Conservation (phyloP, 768 basidiomycete species). For the Collybia sordida region DNA sequence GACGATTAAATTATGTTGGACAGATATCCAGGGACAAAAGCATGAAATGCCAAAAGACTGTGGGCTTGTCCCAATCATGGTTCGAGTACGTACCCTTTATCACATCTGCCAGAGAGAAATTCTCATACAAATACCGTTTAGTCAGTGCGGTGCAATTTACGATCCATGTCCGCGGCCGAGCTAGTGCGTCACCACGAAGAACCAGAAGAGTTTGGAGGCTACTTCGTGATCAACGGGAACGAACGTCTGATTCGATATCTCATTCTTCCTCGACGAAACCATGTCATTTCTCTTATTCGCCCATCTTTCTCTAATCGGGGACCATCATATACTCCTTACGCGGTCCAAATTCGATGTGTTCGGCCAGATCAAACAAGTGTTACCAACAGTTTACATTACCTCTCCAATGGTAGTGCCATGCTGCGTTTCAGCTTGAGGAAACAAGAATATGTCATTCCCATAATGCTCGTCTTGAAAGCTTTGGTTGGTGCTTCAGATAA, state of each 20-base stretch:
- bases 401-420: slow-evolving; percentile 96
- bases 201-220: slow-evolving; percentile 97
- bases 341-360: slow-evolving; percentile 93
- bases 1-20: slow-evolving; percentile 86
- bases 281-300: slow-evolving; percentile 90
- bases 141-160: slow-evolving; percentile 94
- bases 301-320: slow-evolving; percentile 92
- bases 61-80: slow-evolving; percentile 95
- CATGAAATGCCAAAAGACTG: slow-evolving; percentile 81
- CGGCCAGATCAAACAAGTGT: slow-evolving; percentile 89
- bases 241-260: slow-evolving; percentile 98
- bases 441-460: slow-evolving; percentile 97
- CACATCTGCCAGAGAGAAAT: not conserved
- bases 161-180: slow-evolving; percentile 78
- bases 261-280: slow-evolving; percentile 93
- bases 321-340: slow-evolving; percentile 91
- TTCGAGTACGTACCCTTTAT: slow-evolving; percentile 65
- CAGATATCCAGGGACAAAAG: slow-evolving; percentile 65
- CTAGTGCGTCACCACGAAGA: slow-evolving; percentile 93
- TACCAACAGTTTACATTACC: slow-evolving; percentile 97
- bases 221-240: slow-evolving; percentile 98
- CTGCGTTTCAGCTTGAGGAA: slow-evolving; percentile 96
- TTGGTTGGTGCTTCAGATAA: slow-evolving; percentile 89
- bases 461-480: slow-evolving; percentile 95
- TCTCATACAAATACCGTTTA: slow-evolving; percentile 24